Evolutionary conservation across 2,329 filamentous ascomycete species (phyloP).

Genomic region (Microsporum canis): DNA sequence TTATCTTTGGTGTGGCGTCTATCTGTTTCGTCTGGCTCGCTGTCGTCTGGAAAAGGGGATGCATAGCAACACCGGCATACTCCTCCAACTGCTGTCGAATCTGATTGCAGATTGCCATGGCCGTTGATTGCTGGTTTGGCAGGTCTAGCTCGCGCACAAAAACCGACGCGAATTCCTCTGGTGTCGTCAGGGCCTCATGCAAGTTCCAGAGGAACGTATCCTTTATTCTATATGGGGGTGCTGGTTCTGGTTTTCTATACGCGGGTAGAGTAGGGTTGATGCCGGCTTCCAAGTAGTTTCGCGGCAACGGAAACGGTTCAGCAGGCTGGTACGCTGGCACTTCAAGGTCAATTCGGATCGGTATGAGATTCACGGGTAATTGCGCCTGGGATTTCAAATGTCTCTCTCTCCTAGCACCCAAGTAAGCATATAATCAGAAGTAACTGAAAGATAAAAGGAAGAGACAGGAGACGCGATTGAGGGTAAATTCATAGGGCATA

Average conservation of each 20-base stretch:
- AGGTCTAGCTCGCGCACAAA: slow-evolving; percentile 90
- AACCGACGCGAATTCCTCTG: slow-evolving; percentile 84
- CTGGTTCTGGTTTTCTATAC: slow-evolving; percentile 67
- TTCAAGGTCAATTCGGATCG: slow-evolving; percentile 92
- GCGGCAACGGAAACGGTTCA: slow-evolving; percentile 38
- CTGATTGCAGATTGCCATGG: slow-evolving; percentile 77
- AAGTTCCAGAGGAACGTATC: slow-evolving; percentile 98
- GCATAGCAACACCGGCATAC: slow-evolving; percentile 85
- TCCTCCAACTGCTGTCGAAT: slow-evolving; percentile 93
- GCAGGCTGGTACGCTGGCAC: slow-evolving; percentile 56
- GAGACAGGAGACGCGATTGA: not conserved
- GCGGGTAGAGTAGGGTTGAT: slow-evolving; percentile 59
- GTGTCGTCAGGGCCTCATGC: slow-evolving; percentile 85
- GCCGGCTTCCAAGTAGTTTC: slow-evolving; percentile 30
- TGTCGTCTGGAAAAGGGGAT: slow-evolving; percentile 68
- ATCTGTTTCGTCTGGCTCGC: slow-evolving; percentile 38
- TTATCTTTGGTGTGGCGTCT: not conserved
- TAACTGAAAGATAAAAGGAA: not conserved
- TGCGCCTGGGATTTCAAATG: slow-evolving; percentile 56
- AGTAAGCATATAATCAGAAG: not conserved
- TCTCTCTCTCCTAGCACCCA: slow-evolving; percentile 40
- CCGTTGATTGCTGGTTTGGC: slow-evolving; percentile 58
- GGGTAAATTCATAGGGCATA: slow-evolving; percentile 18
- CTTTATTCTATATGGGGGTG: slow-evolving; percentile 75
- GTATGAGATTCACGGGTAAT: slow-evolving; percentile 80